These are phyloP conservation scores for Novymonas esmeraldas DNA, from an alignment of 208 protist genomes.

Conservation along the genomic window DNA sequence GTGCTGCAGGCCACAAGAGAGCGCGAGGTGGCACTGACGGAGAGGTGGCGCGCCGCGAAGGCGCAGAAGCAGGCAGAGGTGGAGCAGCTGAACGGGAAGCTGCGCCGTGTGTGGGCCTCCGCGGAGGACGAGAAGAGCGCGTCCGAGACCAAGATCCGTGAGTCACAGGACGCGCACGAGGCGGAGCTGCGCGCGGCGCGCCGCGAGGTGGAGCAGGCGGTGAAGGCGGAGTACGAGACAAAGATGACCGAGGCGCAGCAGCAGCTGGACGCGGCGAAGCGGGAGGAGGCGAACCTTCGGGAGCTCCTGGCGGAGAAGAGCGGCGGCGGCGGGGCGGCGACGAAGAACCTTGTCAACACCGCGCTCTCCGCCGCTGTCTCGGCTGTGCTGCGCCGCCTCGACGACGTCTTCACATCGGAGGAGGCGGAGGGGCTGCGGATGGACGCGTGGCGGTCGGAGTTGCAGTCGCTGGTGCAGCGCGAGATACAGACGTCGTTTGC, in stretches of 20 bases:
- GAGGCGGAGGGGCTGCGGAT: constrained; percentile 20
- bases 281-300: constrained; percentile 57
- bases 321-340: constrained; percentile 22
- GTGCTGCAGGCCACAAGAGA: constrained; percentile 46
- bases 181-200: constrained; percentile 45
- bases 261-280: constrained; percentile 40
- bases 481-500: constrained; percentile 79
- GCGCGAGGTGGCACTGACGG: constrained; percentile 56
- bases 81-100: constrained; percentile 59
- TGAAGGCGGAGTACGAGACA: constrained; percentile 55
- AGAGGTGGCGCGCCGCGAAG: constrained; percentile 67
- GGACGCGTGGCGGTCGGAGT: constrained; percentile 49
- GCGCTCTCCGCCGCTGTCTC: constrained; percentile 59
- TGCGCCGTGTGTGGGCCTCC: constrained; percentile 48
- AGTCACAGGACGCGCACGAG: constrained; percentile 59
- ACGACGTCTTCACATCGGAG: constrained; percentile 50
- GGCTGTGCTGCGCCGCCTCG: constrained; percentile 55
- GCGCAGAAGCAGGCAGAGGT: constrained; percentile 75
- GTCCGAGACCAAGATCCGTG: constrained; percentile 48
- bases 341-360: constrained; percentile 37
- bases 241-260: constrained; percentile 43
- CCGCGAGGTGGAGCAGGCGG: constrained; percentile 46
- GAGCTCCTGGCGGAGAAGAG: constrained; percentile 46
- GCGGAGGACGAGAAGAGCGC: constrained; percentile 62
- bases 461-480: constrained; percentile 60